Evolutionary conservation across 345 rosid species (phyloP).

Genomic region (Eucalyptus brandiana): DNA sequence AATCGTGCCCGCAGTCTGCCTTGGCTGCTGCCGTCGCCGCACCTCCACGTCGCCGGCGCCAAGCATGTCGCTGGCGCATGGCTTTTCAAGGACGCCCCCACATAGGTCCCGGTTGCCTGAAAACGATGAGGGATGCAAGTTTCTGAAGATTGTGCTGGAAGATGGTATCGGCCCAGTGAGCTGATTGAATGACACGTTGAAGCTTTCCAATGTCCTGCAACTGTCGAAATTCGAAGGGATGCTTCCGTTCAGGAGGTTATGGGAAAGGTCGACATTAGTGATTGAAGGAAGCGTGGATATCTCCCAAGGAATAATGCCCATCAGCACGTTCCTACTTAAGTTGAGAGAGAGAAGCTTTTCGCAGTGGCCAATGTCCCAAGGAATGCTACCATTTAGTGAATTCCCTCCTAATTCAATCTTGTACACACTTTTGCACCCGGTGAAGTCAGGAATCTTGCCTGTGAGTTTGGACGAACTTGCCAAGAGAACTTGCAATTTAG

Average conservation of each 20-base stretch:
- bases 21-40: constrained; percentile 27
- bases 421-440: constrained; percentile 57
- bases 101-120: constrained; percentile 68
- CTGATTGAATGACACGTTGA: constrained; percentile 66
- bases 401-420: constrained; percentile 77
- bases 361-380: constrained; percentile 77
- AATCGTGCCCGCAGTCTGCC: constrained; percentile 61
- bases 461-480: constrained; percentile 45
- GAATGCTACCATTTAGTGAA: constrained; percentile 55
- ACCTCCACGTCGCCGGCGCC: constrained; percentile 21
- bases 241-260: constrained; percentile 61
- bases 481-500: constrained; percentile 58
- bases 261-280: constrained; percentile 72
- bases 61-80: constrained; percentile 31
- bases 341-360: constrained; percentile 68
- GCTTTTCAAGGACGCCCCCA: constrained; percentile 45
- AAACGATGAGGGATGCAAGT: constrained; percentile 78
- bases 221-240: constrained; percentile 75
- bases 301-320: constrained; percentile 87
- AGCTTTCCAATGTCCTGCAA: constrained; percentile 64
- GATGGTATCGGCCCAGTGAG: constrained; percentile 72
- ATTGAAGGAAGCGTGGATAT: constrained; percentile 65
- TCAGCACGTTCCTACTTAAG: constrained; percentile 52
- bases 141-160: constrained; percentile 46
- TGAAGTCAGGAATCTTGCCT: constrained; percentile 58